These are phyloP conservation scores for Monosporozyma unispora DNA, from an alignment of 805 yeast genomes.

Conservation along the genomic window DNA sequence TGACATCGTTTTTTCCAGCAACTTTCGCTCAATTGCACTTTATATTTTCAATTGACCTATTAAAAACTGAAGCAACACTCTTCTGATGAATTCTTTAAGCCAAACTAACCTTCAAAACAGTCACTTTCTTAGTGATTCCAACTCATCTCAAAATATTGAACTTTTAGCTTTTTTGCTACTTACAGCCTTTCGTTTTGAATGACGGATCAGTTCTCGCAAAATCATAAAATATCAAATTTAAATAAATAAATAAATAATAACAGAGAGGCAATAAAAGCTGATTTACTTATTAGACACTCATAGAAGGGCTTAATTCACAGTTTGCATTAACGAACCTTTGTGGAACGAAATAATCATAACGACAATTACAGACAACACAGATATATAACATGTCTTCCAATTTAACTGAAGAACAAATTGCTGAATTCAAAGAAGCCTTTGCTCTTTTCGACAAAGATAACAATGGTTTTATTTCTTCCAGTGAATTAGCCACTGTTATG, in stretches of 20 bases:
- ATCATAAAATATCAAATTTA: not conserved
- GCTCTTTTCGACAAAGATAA: slow-evolving; percentile 94
- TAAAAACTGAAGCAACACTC: too few relatives aligned
- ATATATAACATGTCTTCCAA: slow-evolving; percentile 34
- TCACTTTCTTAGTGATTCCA: not conserved
- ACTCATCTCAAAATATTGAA: not conserved
- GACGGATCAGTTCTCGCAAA: not conserved
- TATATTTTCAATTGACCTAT: not conserved
- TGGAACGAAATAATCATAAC: too few relatives aligned
- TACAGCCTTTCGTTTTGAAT: not conserved
- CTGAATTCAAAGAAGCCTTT: slow-evolving; percentile 96
- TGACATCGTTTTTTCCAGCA: not conserved
- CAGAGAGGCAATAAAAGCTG: not conserved
- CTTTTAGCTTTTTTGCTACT: not conserved
- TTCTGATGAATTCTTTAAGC: too few relatives aligned
- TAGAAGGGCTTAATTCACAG: not conserved
- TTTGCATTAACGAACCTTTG: not conserved
- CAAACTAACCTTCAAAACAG: not conserved
- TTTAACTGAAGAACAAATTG: slow-evolving; percentile 90
- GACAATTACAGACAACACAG: not conserved
- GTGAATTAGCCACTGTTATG: slow-evolving; percentile 96
- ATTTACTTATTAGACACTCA: not conserved
- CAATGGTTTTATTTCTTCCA: slow-evolving; percentile 92
- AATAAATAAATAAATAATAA: not conserved
- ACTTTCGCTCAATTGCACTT: not conserved